A percentile compares a stretch with the other conserved stretches of the same genome.
Evolutionary conservation across 1,284 basidiomycete species (phyloP).

Genomic region (Rhodofomes roseus): DNA sequence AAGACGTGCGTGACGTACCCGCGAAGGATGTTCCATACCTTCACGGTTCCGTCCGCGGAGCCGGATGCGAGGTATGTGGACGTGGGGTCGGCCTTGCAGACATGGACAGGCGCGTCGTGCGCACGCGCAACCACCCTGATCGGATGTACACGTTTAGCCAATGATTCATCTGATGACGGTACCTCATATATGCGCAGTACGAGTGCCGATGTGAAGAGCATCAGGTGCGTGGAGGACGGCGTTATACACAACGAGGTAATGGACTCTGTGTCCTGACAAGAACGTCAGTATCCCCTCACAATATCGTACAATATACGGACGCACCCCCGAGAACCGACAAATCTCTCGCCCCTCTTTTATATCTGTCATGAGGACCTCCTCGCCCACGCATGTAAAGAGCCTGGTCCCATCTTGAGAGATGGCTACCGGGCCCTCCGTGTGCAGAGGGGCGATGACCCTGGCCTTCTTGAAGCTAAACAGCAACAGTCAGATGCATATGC

Average conservation of each 20-base stretch:
- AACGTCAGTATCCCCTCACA: neutral
- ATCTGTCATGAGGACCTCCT: constrained; percentile 84
- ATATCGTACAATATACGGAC: constrained; percentile 28
- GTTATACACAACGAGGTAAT: constrained; percentile 66
- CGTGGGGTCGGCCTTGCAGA: constrained; percentile 83
- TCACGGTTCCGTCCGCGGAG: constrained; percentile 92
- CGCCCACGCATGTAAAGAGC: constrained; percentile 84
- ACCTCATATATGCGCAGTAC: constrained; percentile 69
- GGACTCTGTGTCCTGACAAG: constrained; percentile 58
- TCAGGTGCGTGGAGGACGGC: constrained; percentile 56
- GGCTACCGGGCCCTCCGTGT: constrained; percentile 85
- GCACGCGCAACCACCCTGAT: constrained; percentile 76
- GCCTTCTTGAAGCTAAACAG: constrained; percentile 66
- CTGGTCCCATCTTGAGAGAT: constrained; percentile 76
- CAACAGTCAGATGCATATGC: neutral
- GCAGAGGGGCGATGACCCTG: constrained; percentile 72
- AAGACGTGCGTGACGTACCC: constrained; percentile 95
- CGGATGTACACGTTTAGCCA: constrained; percentile 52
- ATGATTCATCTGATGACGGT: constrained; percentile 40
- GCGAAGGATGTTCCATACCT: constrained; percentile 90
- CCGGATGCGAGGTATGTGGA: constrained; percentile 92
- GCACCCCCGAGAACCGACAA: constrained; percentile 78
- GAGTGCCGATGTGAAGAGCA: constrained; percentile 67
- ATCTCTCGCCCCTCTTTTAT: constrained; percentile 71
- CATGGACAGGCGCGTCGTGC: constrained; percentile 91